Evolutionary conservation across 2,329 filamentous ascomycete species (phyloP).

Genomic region (Septoria petroselini): DNA sequence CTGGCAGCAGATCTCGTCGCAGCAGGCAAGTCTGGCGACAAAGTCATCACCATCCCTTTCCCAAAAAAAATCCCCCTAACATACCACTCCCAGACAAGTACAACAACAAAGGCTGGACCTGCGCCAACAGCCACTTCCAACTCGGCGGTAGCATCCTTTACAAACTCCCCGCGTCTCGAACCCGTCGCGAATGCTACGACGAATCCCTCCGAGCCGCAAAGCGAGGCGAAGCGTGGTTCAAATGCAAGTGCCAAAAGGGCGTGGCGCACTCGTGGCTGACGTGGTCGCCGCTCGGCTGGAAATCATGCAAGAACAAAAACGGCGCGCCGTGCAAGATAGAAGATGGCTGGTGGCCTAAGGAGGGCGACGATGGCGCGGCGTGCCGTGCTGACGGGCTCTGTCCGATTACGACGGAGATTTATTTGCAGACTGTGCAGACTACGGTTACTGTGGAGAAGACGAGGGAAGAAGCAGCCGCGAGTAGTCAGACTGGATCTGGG

Average conservation of each 20-base stretch:
- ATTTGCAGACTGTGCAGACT: background rate
- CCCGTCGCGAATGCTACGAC: background rate
- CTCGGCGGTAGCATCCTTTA: background rate
- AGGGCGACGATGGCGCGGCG: constrained; percentile 1
- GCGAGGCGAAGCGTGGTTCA: constrained; percentile 2
- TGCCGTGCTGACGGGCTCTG: constrained; percentile 4
- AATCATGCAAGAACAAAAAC: background rate
- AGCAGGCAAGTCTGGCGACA: no score
- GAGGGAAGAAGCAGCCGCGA: background rate
- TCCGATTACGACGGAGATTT: background rate
- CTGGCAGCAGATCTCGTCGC: no score
- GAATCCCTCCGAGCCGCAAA: background rate
- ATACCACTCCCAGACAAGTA: background rate
- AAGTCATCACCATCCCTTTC: no score
- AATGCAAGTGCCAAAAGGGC: background rate
- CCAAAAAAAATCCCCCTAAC: no score
- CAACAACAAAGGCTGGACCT: background rate
- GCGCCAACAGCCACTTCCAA: background rate
- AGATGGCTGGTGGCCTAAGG: background rate
- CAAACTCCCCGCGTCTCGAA: background rate
- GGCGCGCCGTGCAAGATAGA: constrained; percentile 3
- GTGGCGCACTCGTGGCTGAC: constrained; percentile 2
- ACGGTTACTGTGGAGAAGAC: background rate
- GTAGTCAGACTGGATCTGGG: background rate
- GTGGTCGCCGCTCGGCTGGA: constrained; percentile 2